A percentile compares a stretch with the other conserved stretches of the same genome.
These are phyloP conservation scores for Lophium mytilinum DNA, from an alignment of 495 filamentous ascomycete genomes.

Conservation along the genomic window DNA sequence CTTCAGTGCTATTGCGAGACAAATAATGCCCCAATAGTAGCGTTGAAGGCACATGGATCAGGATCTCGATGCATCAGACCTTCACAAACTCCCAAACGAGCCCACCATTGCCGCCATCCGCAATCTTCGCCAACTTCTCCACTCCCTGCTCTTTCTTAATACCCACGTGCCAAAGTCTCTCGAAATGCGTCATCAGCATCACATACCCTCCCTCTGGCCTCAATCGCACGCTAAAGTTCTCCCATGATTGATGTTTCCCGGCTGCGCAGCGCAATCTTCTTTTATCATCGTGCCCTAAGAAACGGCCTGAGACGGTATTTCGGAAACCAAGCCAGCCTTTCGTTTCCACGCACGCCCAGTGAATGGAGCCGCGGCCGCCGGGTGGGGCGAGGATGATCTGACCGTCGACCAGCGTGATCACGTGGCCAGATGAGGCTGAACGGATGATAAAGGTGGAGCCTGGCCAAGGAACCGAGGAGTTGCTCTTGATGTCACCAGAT, in stretches of 20 bases:
- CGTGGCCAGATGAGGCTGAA: not conserved
- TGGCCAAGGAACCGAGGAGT: conserved; percentile 18
- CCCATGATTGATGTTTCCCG: conserved; percentile 19
- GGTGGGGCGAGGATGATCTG: conserved; percentile 22
- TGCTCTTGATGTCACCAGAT: not conserved
- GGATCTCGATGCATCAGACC: not conserved
- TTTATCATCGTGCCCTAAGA: conserved; percentile 29
- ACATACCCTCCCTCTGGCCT: conserved; percentile 29
- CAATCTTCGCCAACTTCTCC: conserved; percentile 27
- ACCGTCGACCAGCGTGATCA: conserved; percentile 32
- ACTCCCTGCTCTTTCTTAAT: conserved; percentile 22
- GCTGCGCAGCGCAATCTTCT: conserved; percentile 21
- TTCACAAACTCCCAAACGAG: conserved; percentile 29
- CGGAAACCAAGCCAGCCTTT: conserved; percentile 37
- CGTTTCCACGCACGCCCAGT: conserved; percentile 34
- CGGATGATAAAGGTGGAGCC: conserved; percentile 5
- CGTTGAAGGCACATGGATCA: too few species aligned
- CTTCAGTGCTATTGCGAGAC: too few species aligned
- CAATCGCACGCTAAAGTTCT: conserved; percentile 23
- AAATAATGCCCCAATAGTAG: too few species aligned
- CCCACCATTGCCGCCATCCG: conserved; percentile 8
- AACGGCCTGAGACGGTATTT: conserved; percentile 20
- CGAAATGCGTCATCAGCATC: conserved; percentile 28
- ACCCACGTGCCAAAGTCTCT: conserved; percentile 27
- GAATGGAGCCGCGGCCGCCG: conserved; percentile 28